These are phyloP conservation scores for Debaryomyces tyrocola DNA, from an alignment of 805 yeast genomes.

Conservation along the genomic window DNA sequence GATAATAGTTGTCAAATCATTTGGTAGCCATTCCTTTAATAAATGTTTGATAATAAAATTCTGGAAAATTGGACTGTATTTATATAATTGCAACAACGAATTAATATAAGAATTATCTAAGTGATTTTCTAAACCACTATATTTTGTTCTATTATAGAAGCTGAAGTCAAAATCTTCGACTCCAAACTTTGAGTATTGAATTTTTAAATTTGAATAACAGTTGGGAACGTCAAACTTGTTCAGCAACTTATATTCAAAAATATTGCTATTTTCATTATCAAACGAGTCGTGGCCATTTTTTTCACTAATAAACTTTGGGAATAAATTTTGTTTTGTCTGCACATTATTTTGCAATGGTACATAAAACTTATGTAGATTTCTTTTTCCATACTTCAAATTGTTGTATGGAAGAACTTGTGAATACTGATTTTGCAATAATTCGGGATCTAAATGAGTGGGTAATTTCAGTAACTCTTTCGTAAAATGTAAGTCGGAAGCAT, in stretches of 20 bases:
- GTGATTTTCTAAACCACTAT: conserved; percentile 87
- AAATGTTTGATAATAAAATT: conserved; percentile 60
- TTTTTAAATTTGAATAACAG: conserved; percentile 71
- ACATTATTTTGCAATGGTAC: conserved; percentile 27
- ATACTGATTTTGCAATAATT: conserved; percentile 31
- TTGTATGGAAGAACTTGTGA: conserved; percentile 44
- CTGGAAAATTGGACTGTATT: conserved; percentile 74
- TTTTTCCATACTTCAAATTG: conserved; percentile 53
- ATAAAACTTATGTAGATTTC: conserved; percentile 50
- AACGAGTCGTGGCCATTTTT: conserved; percentile 11
- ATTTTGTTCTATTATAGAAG: conserved; percentile 68
- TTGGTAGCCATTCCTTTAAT: conserved; percentile 47
- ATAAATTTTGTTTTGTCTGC: conserved; percentile 3
- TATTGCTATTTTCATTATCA: conserved; percentile 19
- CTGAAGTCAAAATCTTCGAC: conserved; percentile 92
- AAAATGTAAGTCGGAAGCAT: conserved; percentile 67
- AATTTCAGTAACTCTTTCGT: conserved; percentile 60
- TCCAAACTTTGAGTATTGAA: conserved; percentile 85
- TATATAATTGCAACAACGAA: conserved; percentile 73
- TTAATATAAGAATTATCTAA: conserved; percentile 73
- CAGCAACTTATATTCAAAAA: conserved; percentile 9
- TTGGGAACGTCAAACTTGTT: conserved; percentile 51
- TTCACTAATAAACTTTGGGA: conserved; percentile 66
- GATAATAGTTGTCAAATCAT: conserved; percentile 30
- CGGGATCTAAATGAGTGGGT: conserved; percentile 53